A percentile compares a stretch with the other conserved stretches of the same genome.
phyloP scores from a whole-genome alignment of 164 flowering plant genomes.

The Magnolia kwangsiensis region DNA sequence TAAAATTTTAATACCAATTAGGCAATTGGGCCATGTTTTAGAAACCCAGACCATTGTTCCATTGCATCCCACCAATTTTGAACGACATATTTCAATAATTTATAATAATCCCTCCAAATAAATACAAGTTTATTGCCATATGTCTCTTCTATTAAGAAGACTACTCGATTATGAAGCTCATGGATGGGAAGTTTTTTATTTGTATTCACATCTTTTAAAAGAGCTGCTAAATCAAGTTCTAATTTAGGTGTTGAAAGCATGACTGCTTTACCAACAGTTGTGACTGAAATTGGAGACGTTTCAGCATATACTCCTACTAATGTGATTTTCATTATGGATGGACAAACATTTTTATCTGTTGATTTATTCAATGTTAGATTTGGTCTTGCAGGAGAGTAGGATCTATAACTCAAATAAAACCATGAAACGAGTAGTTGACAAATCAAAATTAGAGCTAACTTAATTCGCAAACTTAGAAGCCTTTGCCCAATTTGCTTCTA shows the following conservation, averaged over 20 bases:
- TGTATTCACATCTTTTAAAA: not conserved
- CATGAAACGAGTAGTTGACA: not conserved
- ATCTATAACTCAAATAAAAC: not conserved
- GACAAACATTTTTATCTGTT: not conserved
- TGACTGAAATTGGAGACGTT: not conserved
- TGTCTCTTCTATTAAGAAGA: not conserved
- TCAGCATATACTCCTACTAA: not conserved
- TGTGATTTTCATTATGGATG: not conserved
- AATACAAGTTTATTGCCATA: not conserved
- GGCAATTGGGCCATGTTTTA: no score
- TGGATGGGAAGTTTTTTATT: not conserved
- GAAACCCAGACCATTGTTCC: no score
- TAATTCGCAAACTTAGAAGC: not conserved
- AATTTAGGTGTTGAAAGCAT: not conserved
- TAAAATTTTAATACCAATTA: no score
- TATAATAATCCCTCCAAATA: no score
- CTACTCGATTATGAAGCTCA: not conserved
- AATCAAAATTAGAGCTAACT: not conserved
- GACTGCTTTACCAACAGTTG: not conserved
- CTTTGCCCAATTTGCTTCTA: not conserved
- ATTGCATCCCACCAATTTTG: no score
- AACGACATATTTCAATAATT: no score
- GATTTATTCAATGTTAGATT: not conserved
- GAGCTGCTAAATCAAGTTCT: constrained; percentile 1
- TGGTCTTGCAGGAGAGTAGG: not conserved